phyloP scores from a whole-genome alignment of 2,329 filamentous ascomycete genomes.

The Aspergillus udagawae region DNA sequence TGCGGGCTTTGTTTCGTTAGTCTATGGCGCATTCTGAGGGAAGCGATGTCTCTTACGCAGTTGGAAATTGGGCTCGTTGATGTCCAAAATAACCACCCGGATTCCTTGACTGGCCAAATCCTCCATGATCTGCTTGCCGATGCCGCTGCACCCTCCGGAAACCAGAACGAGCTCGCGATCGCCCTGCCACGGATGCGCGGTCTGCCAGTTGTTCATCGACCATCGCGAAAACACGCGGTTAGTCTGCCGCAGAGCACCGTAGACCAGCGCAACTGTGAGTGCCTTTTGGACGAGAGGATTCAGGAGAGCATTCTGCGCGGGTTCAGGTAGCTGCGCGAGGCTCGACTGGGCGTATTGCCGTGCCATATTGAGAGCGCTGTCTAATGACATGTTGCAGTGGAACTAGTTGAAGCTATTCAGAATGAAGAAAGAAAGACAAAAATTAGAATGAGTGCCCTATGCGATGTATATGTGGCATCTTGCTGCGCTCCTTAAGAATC shows the following conservation, averaged over 20 bases:
- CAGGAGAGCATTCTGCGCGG: slow-evolving; percentile 22
- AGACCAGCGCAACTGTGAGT: slow-evolving; percentile 18
- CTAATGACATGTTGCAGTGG: slow-evolving; percentile 13
- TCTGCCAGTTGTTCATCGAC: slow-evolving; percentile 29
- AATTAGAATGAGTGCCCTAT: neutral
- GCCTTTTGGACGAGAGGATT: slow-evolving; percentile 28
- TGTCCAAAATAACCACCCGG: slow-evolving; percentile 35
- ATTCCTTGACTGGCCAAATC: slow-evolving; percentile 27
- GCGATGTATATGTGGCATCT: neutral
- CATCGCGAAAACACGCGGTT: slow-evolving; percentile 28
- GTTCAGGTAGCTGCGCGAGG: slow-evolving; percentile 23
- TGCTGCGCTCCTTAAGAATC: neutral
- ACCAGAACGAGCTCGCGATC: slow-evolving; percentile 32
- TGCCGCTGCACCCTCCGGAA: slow-evolving; percentile 36
- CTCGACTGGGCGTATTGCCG: slow-evolving; percentile 23
- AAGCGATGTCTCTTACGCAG: slow-evolving; percentile 20
- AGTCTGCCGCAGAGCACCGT: slow-evolving; percentile 22
- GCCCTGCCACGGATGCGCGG: slow-evolving; percentile 21
- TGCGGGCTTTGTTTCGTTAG: slow-evolving; percentile 19
- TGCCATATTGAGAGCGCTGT: slow-evolving; percentile 16
- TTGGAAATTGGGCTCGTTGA: slow-evolving; percentile 29
- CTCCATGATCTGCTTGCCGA: slow-evolving; percentile 35
- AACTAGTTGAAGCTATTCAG: neutral
- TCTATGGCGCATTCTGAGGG: neutral
- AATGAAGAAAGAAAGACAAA: neutral